A percentile compares a stretch with the other conserved stretches of the same genome.
phyloP scores from a whole-genome alignment of 176 grass and related monocot genomes.

The Carex kokanica region DNA sequence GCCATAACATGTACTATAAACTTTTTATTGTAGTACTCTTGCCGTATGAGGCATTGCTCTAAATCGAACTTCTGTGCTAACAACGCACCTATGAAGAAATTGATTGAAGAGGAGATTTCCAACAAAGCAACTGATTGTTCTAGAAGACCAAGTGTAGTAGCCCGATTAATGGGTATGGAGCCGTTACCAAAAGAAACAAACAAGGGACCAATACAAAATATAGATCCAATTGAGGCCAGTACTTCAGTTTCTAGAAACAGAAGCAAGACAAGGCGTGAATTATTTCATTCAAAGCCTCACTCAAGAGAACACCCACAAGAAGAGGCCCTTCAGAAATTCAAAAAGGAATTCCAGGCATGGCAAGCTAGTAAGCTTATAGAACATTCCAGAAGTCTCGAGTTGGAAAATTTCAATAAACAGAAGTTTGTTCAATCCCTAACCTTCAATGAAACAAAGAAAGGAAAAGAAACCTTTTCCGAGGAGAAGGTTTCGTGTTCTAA shows the following conservation, averaged over 20 bases:
- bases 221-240: conserved; percentile 25
- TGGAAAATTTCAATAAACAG: conserved; percentile 34
- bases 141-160: conserved; percentile 71
- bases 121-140: conserved; percentile 35
- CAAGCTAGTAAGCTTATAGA: conserved; percentile 57
- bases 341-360: conserved; percentile 88
- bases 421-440: conserved; percentile 18
- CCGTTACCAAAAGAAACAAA: conserved; percentile 45
- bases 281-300: conserved; percentile 38
- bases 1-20: conserved; percentile 20
- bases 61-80: conserved; percentile 30
- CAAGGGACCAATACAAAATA: conserved; percentile 30
- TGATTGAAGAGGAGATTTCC: conserved; percentile 56
- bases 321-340: conserved; percentile 94
- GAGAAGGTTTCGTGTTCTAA: background rate
- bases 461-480: conserved; percentile 19
- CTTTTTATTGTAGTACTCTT: conserved; percentile 50
- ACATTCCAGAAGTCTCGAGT: conserved; percentile 42
- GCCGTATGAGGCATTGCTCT: conserved; percentile 45
- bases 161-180: conserved; percentile 96
- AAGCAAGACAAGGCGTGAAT: conserved; percentile 34
- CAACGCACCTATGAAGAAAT: conserved; percentile 40
- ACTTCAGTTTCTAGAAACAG: conserved; percentile 23
- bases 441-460: conserved; percentile 19
- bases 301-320: conserved; percentile 91